A percentile compares a stretch with the other conserved stretches of the same genome.
Evolutionary conservation across 2,329 filamentous ascomycete species (phyloP).

Genomic region (Alternaria infectoria): DNA sequence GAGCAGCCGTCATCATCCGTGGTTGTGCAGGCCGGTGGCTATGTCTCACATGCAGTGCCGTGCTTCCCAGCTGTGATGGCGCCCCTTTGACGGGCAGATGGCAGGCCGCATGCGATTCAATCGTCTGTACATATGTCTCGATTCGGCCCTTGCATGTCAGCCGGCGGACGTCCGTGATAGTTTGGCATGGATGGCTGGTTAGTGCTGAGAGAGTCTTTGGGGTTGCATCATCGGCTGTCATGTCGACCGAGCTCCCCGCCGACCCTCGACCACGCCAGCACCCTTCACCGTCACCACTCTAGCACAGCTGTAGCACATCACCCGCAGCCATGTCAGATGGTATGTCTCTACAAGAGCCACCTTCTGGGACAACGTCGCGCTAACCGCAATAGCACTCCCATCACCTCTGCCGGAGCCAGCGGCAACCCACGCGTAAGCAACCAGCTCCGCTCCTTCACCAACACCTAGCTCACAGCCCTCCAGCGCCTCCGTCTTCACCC

Average conservation of each 20-base stretch:
- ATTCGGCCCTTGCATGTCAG: neutral
- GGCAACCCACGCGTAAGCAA: constrained; percentile 53
- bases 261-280: constrained; percentile 3
- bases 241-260: neutral
- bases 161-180: neutral
- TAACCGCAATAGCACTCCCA: constrained; percentile 55
- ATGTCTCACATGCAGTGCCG: neutral
- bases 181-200: neutral
- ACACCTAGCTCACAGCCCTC: constrained; percentile 19
- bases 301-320: neutral
- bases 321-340: constrained; percentile 34
- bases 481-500: constrained; percentile 62
- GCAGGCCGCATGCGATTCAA: neutral
- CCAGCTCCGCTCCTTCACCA: neutral
- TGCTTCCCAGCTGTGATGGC: neutral
- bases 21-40: constrained; percentile 3
- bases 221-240: neutral
- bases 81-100: constrained; percentile 6
- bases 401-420: constrained; percentile 65
- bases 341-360: constrained; percentile 1
- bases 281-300: neutral
- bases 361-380: neutral
- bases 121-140: neutral
- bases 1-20: neutral
- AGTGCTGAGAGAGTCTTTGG: neutral